Percentiles rank a stretch among this genome's conserved stretches.
Conservation (phyloP, 2,329 filamentous ascomycete genomes). For the Talaromyces rugulosus region DNA sequence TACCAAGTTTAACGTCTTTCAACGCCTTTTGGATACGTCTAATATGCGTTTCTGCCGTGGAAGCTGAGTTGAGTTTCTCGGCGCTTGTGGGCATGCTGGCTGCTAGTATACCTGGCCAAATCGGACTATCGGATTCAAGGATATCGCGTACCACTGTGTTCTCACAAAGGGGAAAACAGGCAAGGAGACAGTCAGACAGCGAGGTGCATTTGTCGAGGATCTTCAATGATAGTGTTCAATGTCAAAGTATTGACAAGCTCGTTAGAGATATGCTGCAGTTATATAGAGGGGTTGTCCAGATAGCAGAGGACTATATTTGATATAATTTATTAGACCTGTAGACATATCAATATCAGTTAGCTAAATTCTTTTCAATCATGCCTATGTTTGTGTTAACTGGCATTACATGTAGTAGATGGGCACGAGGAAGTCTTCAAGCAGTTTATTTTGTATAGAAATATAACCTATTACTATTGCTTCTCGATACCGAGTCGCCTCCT, state of each 20-base stretch:
- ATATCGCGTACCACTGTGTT: neutral
- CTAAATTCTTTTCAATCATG: too few species aligned
- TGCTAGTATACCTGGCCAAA: neutral
- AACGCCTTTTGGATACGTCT: conserved; percentile 12
- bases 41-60: conserved; percentile 10
- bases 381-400: too few species aligned
- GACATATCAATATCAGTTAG: neutral
- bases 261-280: neutral
- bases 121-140: neutral
- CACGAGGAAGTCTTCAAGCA: too few species aligned
- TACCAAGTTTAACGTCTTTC: conserved; percentile 10
- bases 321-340: neutral
- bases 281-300: neutral
- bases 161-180: neutral
- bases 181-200: neutral
- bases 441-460: too few species aligned
- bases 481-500: too few species aligned
- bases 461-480: too few species aligned
- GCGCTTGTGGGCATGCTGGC: conserved; percentile 2
- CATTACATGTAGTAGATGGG: too few species aligned
- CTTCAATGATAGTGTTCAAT: neutral
- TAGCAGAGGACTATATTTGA: neutral
- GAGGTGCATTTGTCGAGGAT: neutral
- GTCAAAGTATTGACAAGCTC: neutral
- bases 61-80: conserved; percentile 1